These are phyloP conservation scores for Inga leiocalycina DNA, from an alignment of 306 rosid genomes.

Conservation along the genomic window DNA sequence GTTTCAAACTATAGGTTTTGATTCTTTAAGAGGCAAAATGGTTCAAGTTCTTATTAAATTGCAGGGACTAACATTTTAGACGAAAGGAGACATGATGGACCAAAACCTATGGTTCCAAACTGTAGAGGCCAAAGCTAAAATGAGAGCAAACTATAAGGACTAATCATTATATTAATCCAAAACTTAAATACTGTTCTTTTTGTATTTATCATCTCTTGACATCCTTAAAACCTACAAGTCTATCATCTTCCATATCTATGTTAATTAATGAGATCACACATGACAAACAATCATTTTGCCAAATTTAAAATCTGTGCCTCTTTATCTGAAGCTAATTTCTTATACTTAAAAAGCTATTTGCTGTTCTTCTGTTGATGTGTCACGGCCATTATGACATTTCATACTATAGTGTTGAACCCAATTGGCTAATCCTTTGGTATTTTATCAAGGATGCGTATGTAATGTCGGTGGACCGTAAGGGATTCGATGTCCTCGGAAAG, in stretches of 20 bases:
- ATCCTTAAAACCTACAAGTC: slow-evolving; percentile 8
- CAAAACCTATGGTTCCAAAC: too few relatives aligned
- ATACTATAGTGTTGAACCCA: not conserved
- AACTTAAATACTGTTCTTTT: not conserved
- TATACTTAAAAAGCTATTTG: not conserved
- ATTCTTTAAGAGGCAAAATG: too few relatives aligned
- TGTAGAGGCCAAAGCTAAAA: too few relatives aligned
- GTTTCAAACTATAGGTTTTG: too few relatives aligned
- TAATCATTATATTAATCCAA: too few relatives aligned
- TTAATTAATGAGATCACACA: not conserved
- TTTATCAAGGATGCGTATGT: slow-evolving; percentile 72
- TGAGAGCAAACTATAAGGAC: too few relatives aligned
- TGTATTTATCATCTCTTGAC: not conserved
- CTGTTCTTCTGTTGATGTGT: not conserved
- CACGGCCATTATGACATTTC: not conserved
- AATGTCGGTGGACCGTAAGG: slow-evolving; percentile 72
- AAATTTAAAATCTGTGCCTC: not conserved
- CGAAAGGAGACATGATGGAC: too few relatives aligned
- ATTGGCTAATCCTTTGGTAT: slow-evolving; percentile 27
- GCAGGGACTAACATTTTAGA: too few relatives aligned
- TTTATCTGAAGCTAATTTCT: slow-evolving; percentile 6
- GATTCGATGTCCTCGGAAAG: slow-evolving; percentile 76
- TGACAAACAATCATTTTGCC: not conserved
- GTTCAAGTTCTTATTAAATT: too few relatives aligned
- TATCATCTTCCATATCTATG: slow-evolving; percentile 9